These are phyloP conservation scores for Leishmania arabica DNA, from an alignment of 208 protist species.

Conservation along the genomic window DNA sequence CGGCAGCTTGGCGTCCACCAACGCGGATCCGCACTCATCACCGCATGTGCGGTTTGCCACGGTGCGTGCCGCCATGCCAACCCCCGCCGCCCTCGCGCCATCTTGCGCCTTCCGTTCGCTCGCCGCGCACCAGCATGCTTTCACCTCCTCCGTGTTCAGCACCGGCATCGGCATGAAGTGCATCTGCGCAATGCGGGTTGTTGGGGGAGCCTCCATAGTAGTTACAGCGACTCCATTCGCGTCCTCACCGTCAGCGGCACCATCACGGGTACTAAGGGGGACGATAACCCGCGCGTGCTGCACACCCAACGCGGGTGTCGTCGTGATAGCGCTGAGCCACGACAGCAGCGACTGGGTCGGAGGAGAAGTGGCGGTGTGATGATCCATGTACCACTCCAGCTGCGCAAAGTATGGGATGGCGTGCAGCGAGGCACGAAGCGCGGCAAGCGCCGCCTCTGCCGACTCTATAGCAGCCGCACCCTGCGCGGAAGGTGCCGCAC, in stretches of 20 bases:
- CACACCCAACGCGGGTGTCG: slow-evolving; percentile 40
- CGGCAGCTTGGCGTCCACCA: slow-evolving; percentile 17
- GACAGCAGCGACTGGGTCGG: slow-evolving; percentile 40
- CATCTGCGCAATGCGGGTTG: slow-evolving; percentile 46
- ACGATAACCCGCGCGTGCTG: slow-evolving; percentile 34
- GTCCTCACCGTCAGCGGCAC: not conserved
- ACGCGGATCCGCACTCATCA: slow-evolving; percentile 10
- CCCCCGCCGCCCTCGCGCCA: not conserved
- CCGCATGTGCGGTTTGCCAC: not conserved
- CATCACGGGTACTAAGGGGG: not conserved
- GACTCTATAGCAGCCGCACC: not conserved
- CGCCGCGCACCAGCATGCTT: slow-evolving; percentile 15
- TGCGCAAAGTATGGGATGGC: slow-evolving; percentile 12
- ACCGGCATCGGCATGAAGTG: slow-evolving; percentile 39
- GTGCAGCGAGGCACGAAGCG: slow-evolving; percentile 16
- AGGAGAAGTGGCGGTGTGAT: slow-evolving; percentile 13
- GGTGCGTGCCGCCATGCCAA: not conserved
- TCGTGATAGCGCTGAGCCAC: slow-evolving; percentile 77
- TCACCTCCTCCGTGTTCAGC: slow-evolving; percentile 22
- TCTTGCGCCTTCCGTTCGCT: not conserved
- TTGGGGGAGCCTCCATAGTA: slow-evolving; percentile 23
- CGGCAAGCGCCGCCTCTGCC: not conserved
- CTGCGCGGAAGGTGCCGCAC: not conserved
- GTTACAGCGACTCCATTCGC: not conserved
- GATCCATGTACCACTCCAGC: slow-evolving; percentile 32